Percentiles rank a stretch among this genome's conserved stretches.
Evolutionary conservation across 1,284 basidiomycete species (phyloP).

Genomic region (Ceratorhiza oryzae-sativae): DNA sequence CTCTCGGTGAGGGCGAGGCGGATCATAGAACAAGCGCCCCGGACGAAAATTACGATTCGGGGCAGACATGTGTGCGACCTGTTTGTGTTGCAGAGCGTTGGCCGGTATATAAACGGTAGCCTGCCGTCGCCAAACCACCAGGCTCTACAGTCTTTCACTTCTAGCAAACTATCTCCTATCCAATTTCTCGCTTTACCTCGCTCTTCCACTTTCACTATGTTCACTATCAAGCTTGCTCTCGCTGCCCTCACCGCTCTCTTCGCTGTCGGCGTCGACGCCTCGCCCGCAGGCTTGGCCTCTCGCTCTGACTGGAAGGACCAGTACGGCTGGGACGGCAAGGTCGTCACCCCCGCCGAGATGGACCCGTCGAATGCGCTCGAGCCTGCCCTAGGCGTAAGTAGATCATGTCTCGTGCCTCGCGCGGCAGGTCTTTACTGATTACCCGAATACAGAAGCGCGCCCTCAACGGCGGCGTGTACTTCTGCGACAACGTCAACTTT

Average conservation of each 20-base stretch:
- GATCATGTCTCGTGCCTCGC: neutral
- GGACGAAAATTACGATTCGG: too few species aligned
- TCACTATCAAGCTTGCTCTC: conserved; percentile 1
- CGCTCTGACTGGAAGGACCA: conserved; percentile 1
- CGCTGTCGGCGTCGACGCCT: neutral
- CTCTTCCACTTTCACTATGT: conserved; percentile 7
- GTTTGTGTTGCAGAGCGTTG: too few species aligned
- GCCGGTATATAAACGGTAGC: too few species aligned
- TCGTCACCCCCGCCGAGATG: neutral
- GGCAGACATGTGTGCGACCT: too few species aligned
- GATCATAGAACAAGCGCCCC: too few species aligned
- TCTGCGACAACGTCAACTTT: conserved; percentile 1
- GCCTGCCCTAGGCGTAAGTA: neutral
- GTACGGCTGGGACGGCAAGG: conserved; percentile 10
- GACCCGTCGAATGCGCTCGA: conserved; percentile 3
- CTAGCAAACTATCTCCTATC: too few species aligned
- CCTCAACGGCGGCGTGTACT: conserved; percentile 14
- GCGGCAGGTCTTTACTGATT: neutral
- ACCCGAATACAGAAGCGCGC: neutral
- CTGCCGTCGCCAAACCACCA: too few species aligned
- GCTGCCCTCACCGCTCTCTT: neutral
- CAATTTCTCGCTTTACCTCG: too few species aligned
- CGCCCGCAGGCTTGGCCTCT: neutral
- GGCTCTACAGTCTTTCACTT: too few species aligned
- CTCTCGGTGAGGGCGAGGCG: too few species aligned